These are phyloP conservation scores for Beauveria pseudobassiana DNA, from an alignment of 2,329 filamentous ascomycete species.

Conservation along the genomic window DNA sequence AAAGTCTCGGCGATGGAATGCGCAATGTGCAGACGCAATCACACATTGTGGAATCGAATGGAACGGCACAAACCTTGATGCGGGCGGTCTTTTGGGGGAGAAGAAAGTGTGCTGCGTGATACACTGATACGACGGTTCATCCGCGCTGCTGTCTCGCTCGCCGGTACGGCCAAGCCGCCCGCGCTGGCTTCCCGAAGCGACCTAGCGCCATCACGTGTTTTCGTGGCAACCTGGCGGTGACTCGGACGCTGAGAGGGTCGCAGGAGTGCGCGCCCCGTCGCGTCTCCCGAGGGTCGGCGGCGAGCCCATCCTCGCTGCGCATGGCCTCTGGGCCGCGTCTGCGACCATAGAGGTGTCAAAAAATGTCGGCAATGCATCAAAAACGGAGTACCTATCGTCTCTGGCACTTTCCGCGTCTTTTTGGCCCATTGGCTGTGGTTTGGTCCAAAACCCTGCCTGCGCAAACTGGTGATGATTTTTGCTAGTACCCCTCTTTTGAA, in stretches of 20 bases:
- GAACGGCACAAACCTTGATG: neutral
- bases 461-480: slow-evolving; percentile 7
- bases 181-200: neutral
- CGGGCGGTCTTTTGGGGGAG: neutral
- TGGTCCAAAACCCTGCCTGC: slow-evolving; percentile 11
- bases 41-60: neutral
- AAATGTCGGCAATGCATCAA: slow-evolving; percentile 12
- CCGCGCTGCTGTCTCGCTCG: slow-evolving; percentile 2
- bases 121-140: neutral
- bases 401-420: slow-evolving; percentile 18
- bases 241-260: slow-evolving; percentile 24
- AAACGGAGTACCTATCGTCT: neutral
- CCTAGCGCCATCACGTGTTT: slow-evolving; percentile 31
- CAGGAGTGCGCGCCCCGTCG: slow-evolving; percentile 34
- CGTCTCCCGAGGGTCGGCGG: slow-evolving; percentile 35
- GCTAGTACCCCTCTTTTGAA: slow-evolving; percentile 2
- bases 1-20: neutral
- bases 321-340: neutral
- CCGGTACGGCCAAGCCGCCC: neutral
- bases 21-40: slow-evolving; percentile 2
- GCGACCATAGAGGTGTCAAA: slow-evolving; percentile 22
- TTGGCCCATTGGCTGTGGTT: slow-evolving; percentile 16
- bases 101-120: neutral
- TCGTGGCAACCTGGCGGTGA: slow-evolving; percentile 34
- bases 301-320: slow-evolving; percentile 28